A percentile compares a stretch with the other conserved stretches of the same genome.
phyloP scores from a whole-genome alignment of 2,329 filamentous ascomycete species.

The Hymenoscyphus fructigenus region DNA sequence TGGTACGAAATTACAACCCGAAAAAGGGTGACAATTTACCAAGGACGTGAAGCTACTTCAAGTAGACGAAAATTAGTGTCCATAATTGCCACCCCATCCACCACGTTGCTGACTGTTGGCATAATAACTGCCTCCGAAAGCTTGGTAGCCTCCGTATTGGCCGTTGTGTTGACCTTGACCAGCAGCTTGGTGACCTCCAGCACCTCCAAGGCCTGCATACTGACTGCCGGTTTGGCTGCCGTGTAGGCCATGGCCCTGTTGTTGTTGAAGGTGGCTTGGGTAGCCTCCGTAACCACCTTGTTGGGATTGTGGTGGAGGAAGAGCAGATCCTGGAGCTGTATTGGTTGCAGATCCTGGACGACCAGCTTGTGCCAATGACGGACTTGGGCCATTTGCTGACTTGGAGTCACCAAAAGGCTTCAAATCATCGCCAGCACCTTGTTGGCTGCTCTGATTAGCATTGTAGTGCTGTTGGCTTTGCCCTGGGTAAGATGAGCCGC shows the following conservation, averaged over 20 bases:
- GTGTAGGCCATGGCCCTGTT: conserved; percentile 37
- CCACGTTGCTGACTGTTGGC: conserved; percentile 44
- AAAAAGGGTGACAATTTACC: conserved; percentile 26
- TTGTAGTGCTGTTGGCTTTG: conserved; percentile 36
- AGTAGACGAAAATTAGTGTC: conserved; percentile 32
- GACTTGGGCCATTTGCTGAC: conserved; percentile 37
- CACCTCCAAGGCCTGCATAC: conserved; percentile 46
- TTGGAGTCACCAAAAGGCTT: conserved; percentile 40
- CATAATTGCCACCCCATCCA: conserved; percentile 50
- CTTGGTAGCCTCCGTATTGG: conserved; percentile 45
- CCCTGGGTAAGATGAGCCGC: conserved; percentile 37
- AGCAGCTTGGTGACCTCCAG: conserved; percentile 46
- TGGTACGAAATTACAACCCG: conserved; percentile 28
- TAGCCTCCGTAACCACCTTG: conserved; percentile 38
- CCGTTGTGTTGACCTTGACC: conserved; percentile 43
- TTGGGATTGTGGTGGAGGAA: conserved; percentile 37
- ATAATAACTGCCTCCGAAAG: conserved; percentile 42
- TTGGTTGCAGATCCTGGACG: conserved; percentile 40
- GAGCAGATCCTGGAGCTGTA: conserved; percentile 34
- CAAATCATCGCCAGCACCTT: conserved; percentile 36
- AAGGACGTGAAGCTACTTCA: conserved; percentile 32
- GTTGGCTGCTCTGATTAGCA: conserved; percentile 34
- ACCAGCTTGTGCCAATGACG: conserved; percentile 37
- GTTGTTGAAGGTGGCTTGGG: conserved; percentile 37
- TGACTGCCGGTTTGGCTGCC: conserved; percentile 37